phyloP scores from a whole-genome alignment of 73 alveolate species.

The Paramecium bursaria region DNA sequence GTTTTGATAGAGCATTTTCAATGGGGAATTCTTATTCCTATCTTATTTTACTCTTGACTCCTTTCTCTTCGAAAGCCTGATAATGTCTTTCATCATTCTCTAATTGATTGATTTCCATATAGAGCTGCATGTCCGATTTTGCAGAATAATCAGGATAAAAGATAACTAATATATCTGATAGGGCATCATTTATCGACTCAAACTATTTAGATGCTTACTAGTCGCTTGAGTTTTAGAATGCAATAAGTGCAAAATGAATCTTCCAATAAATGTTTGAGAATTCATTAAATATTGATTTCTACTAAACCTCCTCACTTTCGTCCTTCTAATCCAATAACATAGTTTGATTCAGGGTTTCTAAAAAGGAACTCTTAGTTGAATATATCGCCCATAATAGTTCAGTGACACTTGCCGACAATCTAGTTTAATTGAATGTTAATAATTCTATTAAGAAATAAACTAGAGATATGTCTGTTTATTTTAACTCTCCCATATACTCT shows the following conservation, averaged over 20 bases:
- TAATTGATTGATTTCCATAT: constrained; percentile 45
- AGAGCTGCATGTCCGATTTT: constrained; percentile 55
- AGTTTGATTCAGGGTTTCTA: constrained; percentile 14
- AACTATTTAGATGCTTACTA: constrained; percentile 13
- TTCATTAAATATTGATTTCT: constrained; percentile 23
- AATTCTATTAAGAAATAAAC: constrained; percentile 42
- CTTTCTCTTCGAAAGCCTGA: constrained; percentile 33
- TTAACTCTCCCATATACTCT: constrained; percentile 52
- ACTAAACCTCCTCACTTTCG: no score
- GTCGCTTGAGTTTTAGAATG: background rate
- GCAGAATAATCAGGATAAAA: constrained; percentile 61
- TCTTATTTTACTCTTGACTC: constrained; percentile 44
- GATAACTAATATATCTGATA: constrained; percentile 42
- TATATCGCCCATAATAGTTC: constrained; percentile 29
- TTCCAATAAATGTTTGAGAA: constrained; percentile 56
- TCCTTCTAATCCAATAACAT: background rate
- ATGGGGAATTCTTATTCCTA: constrained; percentile 38
- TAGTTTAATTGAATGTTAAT: constrained; percentile 1
- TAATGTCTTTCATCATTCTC: constrained; percentile 58
- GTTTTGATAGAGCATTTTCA: background rate
- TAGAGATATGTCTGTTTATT: constrained; percentile 38
- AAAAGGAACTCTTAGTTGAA: constrained; percentile 26
- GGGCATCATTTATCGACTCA: constrained; percentile 52
- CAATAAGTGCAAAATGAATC: constrained; percentile 38
- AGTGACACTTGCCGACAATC: constrained; percentile 43